Conservation (phyloP, 768 basidiomycete species). For the Phlebiopsis flavidoalba region DNA sequence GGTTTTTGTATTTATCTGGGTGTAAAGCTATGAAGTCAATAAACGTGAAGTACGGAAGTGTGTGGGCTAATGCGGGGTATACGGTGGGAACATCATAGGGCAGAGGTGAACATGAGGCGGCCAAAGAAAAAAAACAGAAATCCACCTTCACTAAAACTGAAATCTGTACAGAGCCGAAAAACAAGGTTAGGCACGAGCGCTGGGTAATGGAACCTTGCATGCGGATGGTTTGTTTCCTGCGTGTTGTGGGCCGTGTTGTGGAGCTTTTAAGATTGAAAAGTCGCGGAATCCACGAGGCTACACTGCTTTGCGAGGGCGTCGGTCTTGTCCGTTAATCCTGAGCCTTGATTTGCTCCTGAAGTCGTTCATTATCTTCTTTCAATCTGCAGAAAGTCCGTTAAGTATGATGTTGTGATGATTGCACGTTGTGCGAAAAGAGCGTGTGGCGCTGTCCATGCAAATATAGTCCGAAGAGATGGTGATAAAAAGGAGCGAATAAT, state of each 20-base stretch:
- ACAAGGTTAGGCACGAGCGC: background rate
- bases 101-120: background rate
- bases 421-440: background rate
- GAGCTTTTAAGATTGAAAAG: constrained; percentile 8
- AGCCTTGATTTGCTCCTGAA: constrained; percentile 38
- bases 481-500: constrained; percentile 14
- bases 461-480: constrained; percentile 10
- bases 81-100: constrained; percentile 3
- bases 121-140: background rate
- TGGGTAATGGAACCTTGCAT: background rate
- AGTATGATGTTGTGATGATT: constrained; percentile 5
- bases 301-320: constrained; percentile 1
- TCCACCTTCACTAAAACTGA: background rate
- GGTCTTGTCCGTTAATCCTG: constrained; percentile 15
- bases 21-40: background rate
- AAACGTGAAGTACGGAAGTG: background rate
- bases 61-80: constrained; percentile 4
- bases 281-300: constrained; percentile 31
- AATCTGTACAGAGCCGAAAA: background rate
- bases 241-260: background rate
- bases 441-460: constrained; percentile 21
- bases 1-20: background rate
- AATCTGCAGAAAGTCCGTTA: constrained; percentile 38
- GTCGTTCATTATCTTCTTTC: constrained; percentile 57
- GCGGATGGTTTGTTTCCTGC: background rate